These are phyloP conservation scores for Crepidotus variabilis DNA, from an alignment of 768 basidiomycete species.

Conservation along the genomic window DNA sequence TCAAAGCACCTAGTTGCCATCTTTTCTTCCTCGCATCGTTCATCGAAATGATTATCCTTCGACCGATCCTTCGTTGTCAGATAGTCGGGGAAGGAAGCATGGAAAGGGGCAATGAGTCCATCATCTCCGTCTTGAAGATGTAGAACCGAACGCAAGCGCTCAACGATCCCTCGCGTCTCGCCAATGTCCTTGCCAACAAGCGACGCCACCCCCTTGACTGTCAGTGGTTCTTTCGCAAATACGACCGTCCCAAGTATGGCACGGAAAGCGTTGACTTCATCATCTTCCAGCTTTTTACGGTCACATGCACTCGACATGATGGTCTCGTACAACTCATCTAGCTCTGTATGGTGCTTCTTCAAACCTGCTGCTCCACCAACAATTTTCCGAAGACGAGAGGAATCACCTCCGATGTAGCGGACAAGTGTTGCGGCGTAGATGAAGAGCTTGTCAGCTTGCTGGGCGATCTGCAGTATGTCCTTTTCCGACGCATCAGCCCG, in stretches of 20 bases:
- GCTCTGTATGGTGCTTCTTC: conserved; percentile 14
- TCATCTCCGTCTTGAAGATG: conserved; percentile 5
- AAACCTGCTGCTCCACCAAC: too few relatives aligned
- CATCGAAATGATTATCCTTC: conserved; percentile 12
- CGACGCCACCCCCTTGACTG: conserved; percentile 2
- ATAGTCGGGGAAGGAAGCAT: conserved; percentile 26
- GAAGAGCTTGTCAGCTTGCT: conserved; percentile 25
- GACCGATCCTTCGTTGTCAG: conserved; percentile 13
- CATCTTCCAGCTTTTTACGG: conserved; percentile 2
- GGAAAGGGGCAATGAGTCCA: conserved; percentile 14
- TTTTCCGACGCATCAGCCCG: conserved; percentile 16
- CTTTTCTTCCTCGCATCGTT: conserved; percentile 9
- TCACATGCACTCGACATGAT: conserved; percentile 4
- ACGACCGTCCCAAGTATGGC: conserved; percentile 17
- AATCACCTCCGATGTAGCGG: too few relatives aligned
- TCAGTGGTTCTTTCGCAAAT: conserved; percentile 18
- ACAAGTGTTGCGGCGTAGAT: conserved; percentile 24
- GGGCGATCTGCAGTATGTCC: conserved; percentile 15
- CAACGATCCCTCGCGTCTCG: conserved; percentile 16
- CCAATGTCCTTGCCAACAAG: conserved; percentile 10
- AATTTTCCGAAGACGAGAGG: too few relatives aligned
- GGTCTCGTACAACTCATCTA: conserved; percentile 14
- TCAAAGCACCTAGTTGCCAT: conserved; percentile 19
- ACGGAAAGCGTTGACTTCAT: conserved; percentile 10
- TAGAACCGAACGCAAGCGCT: conserved; percentile 18